Percentiles rank a stretch among this genome's conserved stretches.
Conservation (phyloP, 352 stramenopile species). For the Pythium utonaiense region DNA sequence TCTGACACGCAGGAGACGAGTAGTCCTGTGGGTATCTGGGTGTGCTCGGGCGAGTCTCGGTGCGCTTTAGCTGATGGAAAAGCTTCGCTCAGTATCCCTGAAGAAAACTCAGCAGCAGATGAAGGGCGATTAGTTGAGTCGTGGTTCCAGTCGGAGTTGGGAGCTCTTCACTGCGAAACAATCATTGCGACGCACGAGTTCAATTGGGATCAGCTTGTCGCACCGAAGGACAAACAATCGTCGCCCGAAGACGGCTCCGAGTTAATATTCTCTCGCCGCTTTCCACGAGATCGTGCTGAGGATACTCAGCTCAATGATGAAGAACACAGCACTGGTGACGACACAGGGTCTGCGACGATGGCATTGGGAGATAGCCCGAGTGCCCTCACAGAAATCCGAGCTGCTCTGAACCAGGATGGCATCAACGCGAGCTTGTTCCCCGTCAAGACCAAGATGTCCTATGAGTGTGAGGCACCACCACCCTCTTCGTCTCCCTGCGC, state of each 20-base stretch:
- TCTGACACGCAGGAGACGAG: background rate
- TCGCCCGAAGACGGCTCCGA: background rate
- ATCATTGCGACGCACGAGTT: slow-evolving; percentile 18
- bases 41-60: slow-evolving; percentile 2
- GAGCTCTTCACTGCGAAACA: slow-evolving; percentile 15
- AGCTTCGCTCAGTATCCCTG: background rate
- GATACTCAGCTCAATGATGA: background rate
- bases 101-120: background rate
- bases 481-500: background rate
- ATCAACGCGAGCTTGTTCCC: slow-evolving; percentile 14
- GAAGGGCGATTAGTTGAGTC: no score
- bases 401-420: slow-evolving; percentile 14
- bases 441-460: slow-evolving; percentile 11
- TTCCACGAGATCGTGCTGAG: background rate
- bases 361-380: background rate
- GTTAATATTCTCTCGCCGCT: background rate
- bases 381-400: slow-evolving; percentile 6
- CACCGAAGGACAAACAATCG: background rate
- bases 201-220: slow-evolving; percentile 15
- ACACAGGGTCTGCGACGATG: background rate
- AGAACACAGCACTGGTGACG: background rate
- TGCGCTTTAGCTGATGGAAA: background rate
- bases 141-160: slow-evolving; percentile 15
- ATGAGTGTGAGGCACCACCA: background rate
- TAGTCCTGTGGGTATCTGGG: slow-evolving; percentile 12